These are phyloP conservation scores for Clonostachys byssicola DNA, from an alignment of 2,329 filamentous ascomycete genomes.

Conservation along the genomic window DNA sequence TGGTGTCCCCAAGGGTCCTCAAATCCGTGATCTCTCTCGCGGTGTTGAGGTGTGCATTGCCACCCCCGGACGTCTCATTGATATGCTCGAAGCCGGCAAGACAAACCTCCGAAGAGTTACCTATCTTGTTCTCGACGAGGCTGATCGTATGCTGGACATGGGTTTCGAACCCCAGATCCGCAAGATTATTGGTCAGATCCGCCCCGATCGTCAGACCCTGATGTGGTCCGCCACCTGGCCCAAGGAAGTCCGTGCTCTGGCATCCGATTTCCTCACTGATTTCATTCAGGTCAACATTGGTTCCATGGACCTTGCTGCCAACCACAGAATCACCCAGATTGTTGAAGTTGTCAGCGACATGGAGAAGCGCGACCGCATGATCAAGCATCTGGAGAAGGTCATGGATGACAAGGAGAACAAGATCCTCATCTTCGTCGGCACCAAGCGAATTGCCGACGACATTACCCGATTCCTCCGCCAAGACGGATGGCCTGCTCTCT, in stretches of 20 bases:
- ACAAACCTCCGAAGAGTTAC: constrained; percentile 97
- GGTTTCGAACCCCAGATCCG: constrained; percentile 99
- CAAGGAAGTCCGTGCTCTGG: constrained; percentile 93
- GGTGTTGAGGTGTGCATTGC: constrained; percentile 99
- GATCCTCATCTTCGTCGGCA: constrained; percentile 88
- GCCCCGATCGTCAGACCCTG: constrained; percentile 96
- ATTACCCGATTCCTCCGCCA: constrained; percentile 97
- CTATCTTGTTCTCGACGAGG: constrained; percentile 97
- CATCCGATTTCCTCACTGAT: constrained; percentile 84
- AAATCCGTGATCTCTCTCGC: constrained; percentile 90
- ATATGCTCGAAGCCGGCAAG: constrained; percentile 97
- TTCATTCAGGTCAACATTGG: constrained; percentile 99
- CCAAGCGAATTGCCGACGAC: constrained; percentile 94
- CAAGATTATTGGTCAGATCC: constrained; percentile 97
- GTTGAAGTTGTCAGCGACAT: constrained; percentile 95
- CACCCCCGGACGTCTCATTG: constrained; percentile 94
- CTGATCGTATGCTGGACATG: constrained; percentile 99
- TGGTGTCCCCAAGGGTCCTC: constrained; percentile 95
- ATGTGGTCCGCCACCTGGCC: constrained; percentile 99
- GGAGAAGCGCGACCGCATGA: constrained; percentile 97
- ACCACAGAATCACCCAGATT: constrained; percentile 96
- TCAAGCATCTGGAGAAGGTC: constrained; percentile 94
- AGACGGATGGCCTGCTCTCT: constrained; percentile 95
- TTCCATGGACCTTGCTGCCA: constrained; percentile 92
- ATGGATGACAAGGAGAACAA: constrained; percentile 98